Base-by-base conservation (phyloP, 306 rosid species). In the Canavalia ensiformis region DNA sequence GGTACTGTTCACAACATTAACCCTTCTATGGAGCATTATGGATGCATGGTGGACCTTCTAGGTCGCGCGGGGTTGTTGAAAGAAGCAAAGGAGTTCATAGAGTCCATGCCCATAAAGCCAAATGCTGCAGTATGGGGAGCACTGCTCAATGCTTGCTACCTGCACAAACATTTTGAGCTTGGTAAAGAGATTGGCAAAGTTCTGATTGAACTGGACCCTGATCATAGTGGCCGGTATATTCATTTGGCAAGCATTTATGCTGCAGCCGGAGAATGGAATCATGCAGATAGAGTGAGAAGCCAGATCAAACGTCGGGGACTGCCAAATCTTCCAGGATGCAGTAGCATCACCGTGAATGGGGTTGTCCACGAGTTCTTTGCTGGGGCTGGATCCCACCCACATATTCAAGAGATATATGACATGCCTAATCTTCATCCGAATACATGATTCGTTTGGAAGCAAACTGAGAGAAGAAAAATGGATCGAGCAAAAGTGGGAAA, bases 111-210 rank as follows among this genome's bases (percentile, higher is more conserved):
- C 11, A 18, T 86, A 65, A 79, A 81, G 71, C 87, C 94, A 78
- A 90, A 83, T 88, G 84, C 89, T 70, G 89, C 87, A 35, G 63
- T 83, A 47, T 88, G 87, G 94, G 94, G 94, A 71, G 87, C 91
- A 75, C 74, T 90, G 67, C 87, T 86, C 42, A 86, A 83, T 62
- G 89, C 90, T 39, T 88, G 94, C 84, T 29, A 56, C 51, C 80
- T 86, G 74, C 90, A 88, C 80, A 58, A 84, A 77, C 52, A 88
- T 67, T 30, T 84, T 78, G 90, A 84, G 75, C 85, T 86, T 39
- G 94, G 92, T 9, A 83, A 78, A 76, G 86, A 63, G 76, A 81
- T 90, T 54, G 94, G 94, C 67, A 81, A 56, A 70, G 35, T 85
- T 34, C 79, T 90, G 66, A 82, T 88, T 71, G 84, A 86, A 65